Evolutionary conservation across 73 alveolate species (phyloP), one percentile per base, ranked within the genome.

Genomic region (Paramecium bursaria): DNA sequence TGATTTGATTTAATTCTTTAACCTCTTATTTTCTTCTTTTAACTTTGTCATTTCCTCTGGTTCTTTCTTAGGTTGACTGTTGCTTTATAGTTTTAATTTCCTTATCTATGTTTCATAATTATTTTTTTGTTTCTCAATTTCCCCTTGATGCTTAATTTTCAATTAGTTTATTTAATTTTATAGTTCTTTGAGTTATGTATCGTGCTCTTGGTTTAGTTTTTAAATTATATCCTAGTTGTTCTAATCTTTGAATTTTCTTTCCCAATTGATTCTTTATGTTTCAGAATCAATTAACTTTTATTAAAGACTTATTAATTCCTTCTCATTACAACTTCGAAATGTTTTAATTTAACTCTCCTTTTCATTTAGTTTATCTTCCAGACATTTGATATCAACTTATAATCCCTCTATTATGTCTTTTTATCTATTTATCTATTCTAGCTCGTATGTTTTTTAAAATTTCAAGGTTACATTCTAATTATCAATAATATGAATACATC

Each of bases 311-410:
- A 21, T 23, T n/a, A 67, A 19, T 67, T 67, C 82, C 44, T 67
- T 67, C 44, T 67, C 82, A 67, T 67, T 67, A 67, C 44, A 39
- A 39, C 19, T 67, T 0, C 22, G 15, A n/a, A 67, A 39, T n/a
- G 19, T 23, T 67, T 67, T 67, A 21, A 67, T 33, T 67, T 67
- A 27, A 39, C 2, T 3, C 21, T 67, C 82, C 44, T 67, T 67
- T 10, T 67, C 82, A 21, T 39, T 21, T 67, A 67, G 21, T 42
- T 67, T 67, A 19, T 67, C 50, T 33, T 67, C 82, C 44, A 67
- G 27, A 6, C 33, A 23, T 33, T 15, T 67, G 44, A 21, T 19
- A 26, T 67, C 82, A 39, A 67, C 44, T 33, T 67, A 19, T 10
- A 67, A 35, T 2, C 26, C 33, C 15, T 42, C 33, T 39, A 67